Evolutionary conservation across 768 basidiomycete genomes (phyloP), one percentile per base, ranked within the genome.

Genomic region (Clitopilus passeckerianus): DNA sequence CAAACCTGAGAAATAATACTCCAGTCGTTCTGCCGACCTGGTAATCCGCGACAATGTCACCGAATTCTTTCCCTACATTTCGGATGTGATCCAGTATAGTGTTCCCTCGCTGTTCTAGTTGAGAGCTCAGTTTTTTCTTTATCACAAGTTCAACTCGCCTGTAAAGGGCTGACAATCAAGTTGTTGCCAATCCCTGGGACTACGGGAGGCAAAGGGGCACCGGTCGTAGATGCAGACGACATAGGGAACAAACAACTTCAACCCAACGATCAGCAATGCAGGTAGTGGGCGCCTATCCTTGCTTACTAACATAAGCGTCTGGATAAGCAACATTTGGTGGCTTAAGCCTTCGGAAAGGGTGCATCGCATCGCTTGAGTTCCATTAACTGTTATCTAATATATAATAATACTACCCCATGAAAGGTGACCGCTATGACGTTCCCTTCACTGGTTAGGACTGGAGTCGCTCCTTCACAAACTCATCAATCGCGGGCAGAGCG

Each of bases 1-100:
- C 65, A 65, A 59, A 90, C 97, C 94, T 96, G 57, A 99, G 82
- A 70, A 90, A 99, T 22, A 99, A 74, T 9, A 95, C 90, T 18
- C 95, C 91, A 1, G 94, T 95, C 24, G 95, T 98, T 20, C 88
- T 81, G 20, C 97, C 97, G 16, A 99, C 95, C 71, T 98, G 95
- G 71, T 91, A 99, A 72, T 99, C 97, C 22, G 89, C 86, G 16
- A 90, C 80, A 60, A 98, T 95, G 67, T 98, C 95, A 0, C 92
- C 92, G 66, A 93, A 97, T 70, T 98, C 95, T 73, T 94, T 95
- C 1, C 90, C 85, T 1, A 97, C 90, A 73, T 93, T 92, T 61
- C 88, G 84, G 57, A 98, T 90, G 64, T 81, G 82, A 67, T 92
- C 86, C 18, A 98, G 81, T n/a, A 98, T 78, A 0, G 91, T 91